A percentile compares a stretch with the other conserved stretches of the same genome.
These are phyloP conservation scores for Lomentospora prolificans DNA, from an alignment of 2,329 filamentous ascomycete species.

Conservation along the genomic window DNA sequence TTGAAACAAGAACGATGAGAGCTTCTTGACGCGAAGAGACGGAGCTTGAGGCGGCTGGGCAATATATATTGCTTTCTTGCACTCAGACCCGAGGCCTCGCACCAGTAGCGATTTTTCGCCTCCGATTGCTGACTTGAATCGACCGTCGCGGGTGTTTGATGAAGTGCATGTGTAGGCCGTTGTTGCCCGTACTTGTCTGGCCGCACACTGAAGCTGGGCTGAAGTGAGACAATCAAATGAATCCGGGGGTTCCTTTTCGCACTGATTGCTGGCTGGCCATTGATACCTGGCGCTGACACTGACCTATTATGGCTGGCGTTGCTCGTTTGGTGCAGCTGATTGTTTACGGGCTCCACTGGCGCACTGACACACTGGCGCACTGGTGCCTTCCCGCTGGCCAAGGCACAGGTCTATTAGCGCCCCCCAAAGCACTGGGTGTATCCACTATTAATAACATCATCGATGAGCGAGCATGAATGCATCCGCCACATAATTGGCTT, in stretches of 20 bases:
- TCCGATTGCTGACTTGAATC: too few species aligned
- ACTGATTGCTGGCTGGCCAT: not conserved
- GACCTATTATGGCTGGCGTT: not conserved
- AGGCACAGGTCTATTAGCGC: not conserved
- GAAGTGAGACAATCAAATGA: not conserved
- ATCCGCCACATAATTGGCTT: not conserved
- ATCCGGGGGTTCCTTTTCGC: not conserved
- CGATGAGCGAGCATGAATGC: not conserved
- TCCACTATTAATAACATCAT: too few species aligned
- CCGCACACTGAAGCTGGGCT: not conserved
- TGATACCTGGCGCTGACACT: not conserved
- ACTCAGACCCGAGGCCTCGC: too few species aligned
- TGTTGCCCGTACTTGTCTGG: too few species aligned
- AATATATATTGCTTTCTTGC: too few species aligned
- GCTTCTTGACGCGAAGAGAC: too few species aligned
- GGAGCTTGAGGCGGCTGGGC: too few species aligned
- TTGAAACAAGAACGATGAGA: not conserved
- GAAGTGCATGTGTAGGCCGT: too few species aligned
- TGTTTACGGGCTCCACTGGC: not conserved
- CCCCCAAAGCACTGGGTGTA: too few species aligned
- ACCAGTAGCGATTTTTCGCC: too few species aligned
- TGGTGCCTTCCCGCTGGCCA: not conserved
- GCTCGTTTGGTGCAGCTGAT: not conserved
- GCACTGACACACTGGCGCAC: not conserved
- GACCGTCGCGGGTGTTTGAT: too few species aligned